A percentile compares a stretch with the other conserved stretches of the same genome.
Conservation (phyloP, 345 rosid genomes). For the Eucalyptus rudis region DNA sequence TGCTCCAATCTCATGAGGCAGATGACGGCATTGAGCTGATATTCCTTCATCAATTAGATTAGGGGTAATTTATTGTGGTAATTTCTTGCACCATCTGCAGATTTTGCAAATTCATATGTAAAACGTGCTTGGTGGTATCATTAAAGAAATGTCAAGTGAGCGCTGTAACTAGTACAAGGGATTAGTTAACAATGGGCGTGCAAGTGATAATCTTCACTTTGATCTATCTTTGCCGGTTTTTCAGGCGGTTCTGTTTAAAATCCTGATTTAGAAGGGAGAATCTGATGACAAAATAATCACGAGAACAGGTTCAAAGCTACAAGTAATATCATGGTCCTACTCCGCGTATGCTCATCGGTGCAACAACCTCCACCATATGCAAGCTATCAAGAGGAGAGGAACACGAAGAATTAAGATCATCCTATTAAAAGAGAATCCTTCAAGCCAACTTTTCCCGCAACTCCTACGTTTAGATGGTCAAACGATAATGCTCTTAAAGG, state of each 20-base stretch:
- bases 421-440: background rate
- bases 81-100: background rate
- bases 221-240: background rate
- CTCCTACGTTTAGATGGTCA: background rate
- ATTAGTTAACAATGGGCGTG: background rate
- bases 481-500: background rate
- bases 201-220: background rate
- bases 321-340: background rate
- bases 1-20: background rate
- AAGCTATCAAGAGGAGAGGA: background rate
- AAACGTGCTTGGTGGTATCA: background rate
- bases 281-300: background rate
- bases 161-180: background rate
- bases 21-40: background rate
- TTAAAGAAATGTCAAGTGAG: background rate
- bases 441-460: background rate
- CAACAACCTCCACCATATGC: background rate
- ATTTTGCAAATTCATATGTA: background rate
- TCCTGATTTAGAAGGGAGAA: background rate
- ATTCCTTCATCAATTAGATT: background rate
- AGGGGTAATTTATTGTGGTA: background rate
- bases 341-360: background rate
- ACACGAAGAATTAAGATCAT: background rate
- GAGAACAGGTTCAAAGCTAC: background rate
- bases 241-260: background rate